phyloP scores from a whole-genome alignment of 192 early-diverging fungal genomes.

The Coemansia sp. region DNA sequence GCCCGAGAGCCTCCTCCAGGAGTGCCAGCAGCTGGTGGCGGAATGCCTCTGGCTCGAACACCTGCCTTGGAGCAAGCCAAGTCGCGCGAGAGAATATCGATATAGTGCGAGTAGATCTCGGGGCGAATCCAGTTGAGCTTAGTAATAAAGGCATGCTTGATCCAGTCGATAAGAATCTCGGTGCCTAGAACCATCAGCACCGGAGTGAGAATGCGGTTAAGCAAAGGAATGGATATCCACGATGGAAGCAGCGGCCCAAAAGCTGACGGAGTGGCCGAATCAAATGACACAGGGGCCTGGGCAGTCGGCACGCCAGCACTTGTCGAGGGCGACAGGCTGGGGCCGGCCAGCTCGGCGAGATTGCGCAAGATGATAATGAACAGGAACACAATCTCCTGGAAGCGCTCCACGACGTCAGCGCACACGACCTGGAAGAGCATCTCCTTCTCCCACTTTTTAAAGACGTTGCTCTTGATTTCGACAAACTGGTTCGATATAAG shows the following conservation, averaged over 20 bases:
- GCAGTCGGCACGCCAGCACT: conserved; percentile 18
- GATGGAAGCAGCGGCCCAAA: conserved; percentile 66
- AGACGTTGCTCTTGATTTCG: conserved; percentile 96
- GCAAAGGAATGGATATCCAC: conserved; percentile 61
- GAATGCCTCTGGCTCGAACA: not conserved
- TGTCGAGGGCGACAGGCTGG: conserved; percentile 55
- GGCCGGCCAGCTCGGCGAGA: conserved; percentile 75
- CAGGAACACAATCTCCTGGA: conserved; percentile 86
- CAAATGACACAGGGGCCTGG: conserved; percentile 42
- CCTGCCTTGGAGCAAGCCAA: conserved; percentile 56
- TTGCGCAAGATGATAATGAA: conserved; percentile 89
- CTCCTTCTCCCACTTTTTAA: conserved; percentile 95
- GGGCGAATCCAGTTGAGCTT: conserved; percentile 95
- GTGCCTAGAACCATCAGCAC: conserved; percentile 82
- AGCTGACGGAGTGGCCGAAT: conserved; percentile 38
- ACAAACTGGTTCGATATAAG: conserved; percentile 97
- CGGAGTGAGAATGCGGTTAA: conserved; percentile 70
- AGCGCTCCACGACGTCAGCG: conserved; percentile 94
- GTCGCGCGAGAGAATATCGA: conserved; percentile 86
- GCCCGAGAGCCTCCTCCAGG: not conserved
- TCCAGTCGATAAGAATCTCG: conserved; percentile 93
- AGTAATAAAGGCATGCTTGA: conserved; percentile 98
- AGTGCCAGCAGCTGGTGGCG: not conserved
- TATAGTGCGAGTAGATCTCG: conserved; percentile 81
- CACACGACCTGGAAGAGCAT: conserved; percentile 95